Conservation (phyloP, 345 rosid species). For the Pistacia vera region DNA sequence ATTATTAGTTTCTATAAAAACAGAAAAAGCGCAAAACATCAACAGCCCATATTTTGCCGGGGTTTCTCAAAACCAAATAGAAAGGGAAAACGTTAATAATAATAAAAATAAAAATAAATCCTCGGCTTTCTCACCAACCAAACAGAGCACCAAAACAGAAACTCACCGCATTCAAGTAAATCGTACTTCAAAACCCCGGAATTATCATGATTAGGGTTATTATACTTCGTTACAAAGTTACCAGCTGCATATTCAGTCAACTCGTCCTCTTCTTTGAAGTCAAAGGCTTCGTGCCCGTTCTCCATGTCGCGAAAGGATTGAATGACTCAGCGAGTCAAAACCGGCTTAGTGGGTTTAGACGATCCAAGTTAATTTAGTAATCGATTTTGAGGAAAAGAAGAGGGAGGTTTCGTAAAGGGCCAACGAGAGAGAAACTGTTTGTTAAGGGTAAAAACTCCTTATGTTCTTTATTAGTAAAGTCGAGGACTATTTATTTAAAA, state of each 20-base stretch:
- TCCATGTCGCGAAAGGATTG: conserved; percentile 43
- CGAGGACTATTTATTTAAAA: no score
- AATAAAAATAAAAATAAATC: not conserved
- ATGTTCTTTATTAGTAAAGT: no score
- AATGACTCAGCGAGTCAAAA: conserved; percentile 21
- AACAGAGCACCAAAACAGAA: conserved; percentile 3
- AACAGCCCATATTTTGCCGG: conserved; percentile 7
- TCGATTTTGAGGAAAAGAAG: not conserved
- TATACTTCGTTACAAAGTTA: conserved; percentile 45
- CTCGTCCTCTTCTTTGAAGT: conserved; percentile 79
- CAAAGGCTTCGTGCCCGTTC: conserved; percentile 53
- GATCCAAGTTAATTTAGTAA: not conserved
- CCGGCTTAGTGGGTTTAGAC: conserved; percentile 1
- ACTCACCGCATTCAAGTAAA: conserved; percentile 58
- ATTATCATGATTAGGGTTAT: conserved; percentile 61
- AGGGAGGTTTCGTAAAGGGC: not conserved
- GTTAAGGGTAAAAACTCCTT: not conserved
- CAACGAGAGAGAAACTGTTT: not conserved
- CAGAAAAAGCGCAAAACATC: not conserved
- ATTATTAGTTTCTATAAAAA: conserved; percentile 8
- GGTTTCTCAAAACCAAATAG: conserved; percentile 7
- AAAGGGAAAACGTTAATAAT: not conserved
- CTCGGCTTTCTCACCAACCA: not conserved
- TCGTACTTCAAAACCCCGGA: conserved; percentile 42
- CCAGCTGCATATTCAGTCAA: conserved; percentile 47